A percentile compares a stretch with the other conserved stretches of the same genome.
Evolutionary conservation across 441 rosid species (phyloP).

Genomic region (Manihot esculenta): DNA sequence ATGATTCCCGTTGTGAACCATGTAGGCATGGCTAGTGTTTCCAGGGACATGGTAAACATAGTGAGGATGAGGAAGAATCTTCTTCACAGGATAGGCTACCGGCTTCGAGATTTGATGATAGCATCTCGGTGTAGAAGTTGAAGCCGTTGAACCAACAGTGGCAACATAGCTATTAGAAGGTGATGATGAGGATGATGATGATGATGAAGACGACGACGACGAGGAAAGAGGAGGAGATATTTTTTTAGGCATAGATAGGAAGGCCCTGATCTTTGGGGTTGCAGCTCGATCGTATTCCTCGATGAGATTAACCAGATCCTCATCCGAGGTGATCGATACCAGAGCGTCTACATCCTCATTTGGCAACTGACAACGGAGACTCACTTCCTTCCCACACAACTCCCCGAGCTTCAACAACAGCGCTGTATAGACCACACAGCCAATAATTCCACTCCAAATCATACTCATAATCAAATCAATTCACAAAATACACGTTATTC

Average conservation of each 20-base stretch:
- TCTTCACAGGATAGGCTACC: conserved; percentile 39
- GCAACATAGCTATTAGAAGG: conserved; percentile 24
- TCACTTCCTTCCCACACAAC: conserved; percentile 53
- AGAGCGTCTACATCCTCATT: conserved; percentile 87
- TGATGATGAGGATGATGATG: conserved; percentile 19
- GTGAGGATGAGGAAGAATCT: conserved; percentile 18
- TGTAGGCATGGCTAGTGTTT: conserved; percentile 44
- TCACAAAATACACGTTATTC: too few species aligned
- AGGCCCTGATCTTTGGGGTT: conserved; percentile 65
- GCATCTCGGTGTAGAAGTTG: conserved; percentile 40
- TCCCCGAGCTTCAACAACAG: conserved; percentile 61
- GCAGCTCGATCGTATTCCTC: conserved; percentile 77
- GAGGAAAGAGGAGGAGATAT: conserved; percentile 35
- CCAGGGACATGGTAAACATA: conserved; percentile 46
- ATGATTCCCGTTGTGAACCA: conserved; percentile 58
- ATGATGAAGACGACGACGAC: conserved; percentile 5
- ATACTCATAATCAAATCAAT: conserved; percentile 8
- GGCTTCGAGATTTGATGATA: conserved; percentile 39
- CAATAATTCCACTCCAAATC: conserved; percentile 27
- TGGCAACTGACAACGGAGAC: conserved; percentile 79
- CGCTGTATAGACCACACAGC: conserved; percentile 48
- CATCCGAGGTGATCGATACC: conserved; percentile 73
- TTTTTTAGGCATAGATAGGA: conserved; percentile 49
- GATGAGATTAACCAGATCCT: conserved; percentile 75
- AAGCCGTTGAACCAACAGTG: conserved; percentile 19